Evolutionary conservation across 768 basidiomycete genomes (phyloP), one percentile per base, ranked within the genome.

Genomic region (Boletus vermiculosoides): DNA sequence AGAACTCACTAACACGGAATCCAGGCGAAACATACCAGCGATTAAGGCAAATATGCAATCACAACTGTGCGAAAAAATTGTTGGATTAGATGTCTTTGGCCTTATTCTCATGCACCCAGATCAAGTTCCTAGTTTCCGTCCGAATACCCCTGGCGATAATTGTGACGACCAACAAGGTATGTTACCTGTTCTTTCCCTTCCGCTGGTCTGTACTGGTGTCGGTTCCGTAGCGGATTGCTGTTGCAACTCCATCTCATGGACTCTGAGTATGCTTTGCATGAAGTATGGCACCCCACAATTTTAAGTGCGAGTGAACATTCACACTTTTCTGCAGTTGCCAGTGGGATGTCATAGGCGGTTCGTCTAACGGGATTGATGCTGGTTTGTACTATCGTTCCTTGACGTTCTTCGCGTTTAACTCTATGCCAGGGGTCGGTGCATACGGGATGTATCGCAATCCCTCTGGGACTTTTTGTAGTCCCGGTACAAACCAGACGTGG

Each of bases 221-320:
- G 12, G 41, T 42, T 37, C 28, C 10, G 3, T 16, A 70, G 69
- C 54, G 46, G 55, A 61, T 66, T 49, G 68, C 37, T 70, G 69
- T 41, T 70, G 69, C 28, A 70, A 69, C 42, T 67, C 68, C 6
- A 57, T 69, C 23, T 63, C 69, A 7, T 69, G 59, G 47, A 59
- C 61, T 28, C 42, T 70, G 31, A 67, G 66, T 45, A 70, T 67
- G 69, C 56, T 70, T 7, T 70, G 69, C 45, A 56, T 69, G 53
- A 70, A 67, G 68, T 69, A 39, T 10, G 22, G 16, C 36, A 4
- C 13, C 28, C 22, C 22, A 22, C 20, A 16, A 18, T 15, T n/a
- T 34, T 8, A 22, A n/a, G 7, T 23, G 2, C 4, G 2, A 4
- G 8, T 22, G 47, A 34, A 33, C 5, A 63, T 53, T 22, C 18